Evolutionary conservation across 2,329 filamentous ascomycete species (phyloP).

Genomic region (Paracoccidioides brasiliensis): DNA sequence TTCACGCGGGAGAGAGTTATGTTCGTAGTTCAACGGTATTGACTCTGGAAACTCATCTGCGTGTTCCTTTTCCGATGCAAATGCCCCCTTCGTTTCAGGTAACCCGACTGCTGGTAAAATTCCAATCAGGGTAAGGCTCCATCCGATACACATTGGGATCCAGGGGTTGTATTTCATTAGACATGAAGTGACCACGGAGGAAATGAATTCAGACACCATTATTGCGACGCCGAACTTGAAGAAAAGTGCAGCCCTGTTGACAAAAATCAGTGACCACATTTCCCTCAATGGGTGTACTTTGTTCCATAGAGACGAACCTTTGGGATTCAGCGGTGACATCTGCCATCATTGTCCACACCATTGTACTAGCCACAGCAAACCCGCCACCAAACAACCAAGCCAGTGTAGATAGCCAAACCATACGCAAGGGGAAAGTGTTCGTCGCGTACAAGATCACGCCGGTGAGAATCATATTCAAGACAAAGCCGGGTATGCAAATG

Average conservation of each 20-base stretch:
- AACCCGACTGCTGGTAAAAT: conserved; percentile 21
- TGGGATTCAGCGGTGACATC: conserved; percentile 36
- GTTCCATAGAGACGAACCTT: conserved; percentile 18
- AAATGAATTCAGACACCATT: conserved; percentile 27
- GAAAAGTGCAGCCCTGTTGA: conserved; percentile 24
- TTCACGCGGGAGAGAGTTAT: conserved; percentile 12
- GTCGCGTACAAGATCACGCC: conserved; percentile 26
- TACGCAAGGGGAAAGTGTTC: conserved; percentile 30
- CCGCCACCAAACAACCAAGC: conserved; percentile 36
- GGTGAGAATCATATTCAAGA: conserved; percentile 21
- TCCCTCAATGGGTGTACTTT: conserved; percentile 1
- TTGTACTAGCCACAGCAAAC: conserved; percentile 33
- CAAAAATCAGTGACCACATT: not conserved
- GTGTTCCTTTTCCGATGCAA: conserved; percentile 7
- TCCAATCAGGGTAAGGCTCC: conserved; percentile 21
- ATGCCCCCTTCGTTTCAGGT: conserved; percentile 27
- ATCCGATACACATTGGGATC: conserved; percentile 27
- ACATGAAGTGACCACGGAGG: conserved; percentile 26
- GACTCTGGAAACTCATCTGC: conserved; percentile 21
- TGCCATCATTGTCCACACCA: conserved; percentile 38
- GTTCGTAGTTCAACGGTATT: conserved; percentile 6
- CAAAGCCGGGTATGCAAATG: conserved; percentile 31
- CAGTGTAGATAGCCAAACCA: conserved; percentile 36
- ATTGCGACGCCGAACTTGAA: conserved; percentile 29
- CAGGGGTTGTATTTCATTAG: conserved; percentile 30